Evolutionary conservation across 2,329 filamentous ascomycete genomes (phyloP).

Genomic region (Epicoccum nigrum): DNA sequence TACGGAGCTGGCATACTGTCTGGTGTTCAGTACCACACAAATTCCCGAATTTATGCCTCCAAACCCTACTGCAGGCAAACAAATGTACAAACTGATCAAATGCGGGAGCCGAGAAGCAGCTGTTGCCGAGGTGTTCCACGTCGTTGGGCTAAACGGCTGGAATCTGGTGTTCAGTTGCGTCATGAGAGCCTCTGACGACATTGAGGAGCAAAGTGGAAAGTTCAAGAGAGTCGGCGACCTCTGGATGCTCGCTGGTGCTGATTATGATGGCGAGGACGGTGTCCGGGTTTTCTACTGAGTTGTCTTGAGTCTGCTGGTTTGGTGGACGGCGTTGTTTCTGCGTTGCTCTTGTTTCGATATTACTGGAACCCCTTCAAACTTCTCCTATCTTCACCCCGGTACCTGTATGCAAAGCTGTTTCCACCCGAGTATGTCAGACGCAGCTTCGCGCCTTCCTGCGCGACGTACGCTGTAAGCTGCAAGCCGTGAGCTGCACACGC

Average conservation of each 20-base stretch:
- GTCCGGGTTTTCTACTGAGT: conserved; percentile 42
- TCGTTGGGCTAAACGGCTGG: conserved; percentile 38
- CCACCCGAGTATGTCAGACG: background rate
- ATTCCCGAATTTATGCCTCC: conserved; percentile 22
- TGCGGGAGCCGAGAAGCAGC: conserved; percentile 44
- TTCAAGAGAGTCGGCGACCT: conserved; percentile 32
- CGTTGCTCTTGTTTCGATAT: background rate
- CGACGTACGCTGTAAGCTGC: background rate
- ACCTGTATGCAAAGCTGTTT: background rate
- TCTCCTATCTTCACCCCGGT: background rate
- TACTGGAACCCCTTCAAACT: background rate
- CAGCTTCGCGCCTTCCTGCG: background rate
- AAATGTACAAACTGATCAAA: conserved; percentile 40
- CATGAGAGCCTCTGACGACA: conserved; percentile 31
- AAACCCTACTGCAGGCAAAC: conserved; percentile 12
- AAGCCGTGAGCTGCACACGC: background rate
- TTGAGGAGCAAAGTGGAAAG: conserved; percentile 23
- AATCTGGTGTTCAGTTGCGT: conserved; percentile 42
- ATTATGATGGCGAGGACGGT: conserved; percentile 19
- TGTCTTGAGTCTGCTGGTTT: too few species aligned
- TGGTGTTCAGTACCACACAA: conserved; percentile 36
- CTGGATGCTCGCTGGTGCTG: conserved; percentile 33
- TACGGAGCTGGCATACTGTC: conserved; percentile 28
- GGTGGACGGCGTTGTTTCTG: background rate
- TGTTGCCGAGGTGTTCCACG: conserved; percentile 36